A percentile compares a stretch with the other conserved stretches of the same genome.
Conservation (phyloP, 179 eudicot species). For the Beta lomatogona region DNA sequence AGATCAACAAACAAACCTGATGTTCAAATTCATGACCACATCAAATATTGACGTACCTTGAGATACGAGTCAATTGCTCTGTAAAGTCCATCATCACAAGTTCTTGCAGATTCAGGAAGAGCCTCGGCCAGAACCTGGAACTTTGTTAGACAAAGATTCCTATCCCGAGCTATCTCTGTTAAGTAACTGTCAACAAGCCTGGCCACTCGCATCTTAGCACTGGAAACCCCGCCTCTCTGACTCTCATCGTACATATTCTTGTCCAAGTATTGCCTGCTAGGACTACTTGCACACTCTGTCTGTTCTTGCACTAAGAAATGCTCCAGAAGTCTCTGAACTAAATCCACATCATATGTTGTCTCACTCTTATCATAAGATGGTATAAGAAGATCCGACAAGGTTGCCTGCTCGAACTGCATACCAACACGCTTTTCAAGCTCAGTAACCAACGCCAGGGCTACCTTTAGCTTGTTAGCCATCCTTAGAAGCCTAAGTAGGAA, state of each 20-base stretch:
- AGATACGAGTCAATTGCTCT: constrained; percentile 96
- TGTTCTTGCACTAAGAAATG: constrained; percentile 87
- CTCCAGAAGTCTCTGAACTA: constrained; percentile 83
- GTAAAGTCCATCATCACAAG: constrained; percentile 89
- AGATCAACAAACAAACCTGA: background rate
- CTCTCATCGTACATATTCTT: constrained; percentile 43
- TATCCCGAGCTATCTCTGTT: constrained; percentile 83
- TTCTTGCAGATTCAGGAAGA: constrained; percentile 86
- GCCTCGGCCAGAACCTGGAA: constrained; percentile 96
- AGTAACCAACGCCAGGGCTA: constrained; percentile 78
- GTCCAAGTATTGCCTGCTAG: constrained; percentile 50
- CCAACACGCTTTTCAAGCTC: constrained; percentile 94
- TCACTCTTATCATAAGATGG: constrained; percentile 64
- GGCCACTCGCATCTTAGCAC: constrained; percentile 83
- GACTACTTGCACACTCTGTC: constrained; percentile 68
- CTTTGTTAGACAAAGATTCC: constrained; percentile 68
- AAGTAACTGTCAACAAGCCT: constrained; percentile 86
- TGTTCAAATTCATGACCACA: background rate
- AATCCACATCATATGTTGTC: constrained; percentile 75
- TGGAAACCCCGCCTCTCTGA: constrained; percentile 40
- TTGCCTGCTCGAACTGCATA: constrained; percentile 94
- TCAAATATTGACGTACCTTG: constrained; percentile 52
- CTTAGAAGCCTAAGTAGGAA: constrained; percentile 70
- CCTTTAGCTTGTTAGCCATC: constrained; percentile 75
- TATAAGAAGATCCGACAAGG: constrained; percentile 64